Conservation (phyloP, 2,329 filamentous ascomycete genomes). For the Nannizzia gypsea region DNA sequence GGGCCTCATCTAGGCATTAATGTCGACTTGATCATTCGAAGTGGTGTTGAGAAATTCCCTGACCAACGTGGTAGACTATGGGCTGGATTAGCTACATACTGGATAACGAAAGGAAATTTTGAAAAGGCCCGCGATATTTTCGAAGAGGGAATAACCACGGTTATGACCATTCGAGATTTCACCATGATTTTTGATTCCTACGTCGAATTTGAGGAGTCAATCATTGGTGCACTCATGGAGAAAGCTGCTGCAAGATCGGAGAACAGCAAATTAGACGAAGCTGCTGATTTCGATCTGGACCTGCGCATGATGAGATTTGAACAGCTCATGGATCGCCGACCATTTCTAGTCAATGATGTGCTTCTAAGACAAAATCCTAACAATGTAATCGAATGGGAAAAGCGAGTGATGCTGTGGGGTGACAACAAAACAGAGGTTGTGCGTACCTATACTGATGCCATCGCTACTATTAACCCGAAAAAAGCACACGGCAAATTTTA, state of each 20-base stretch:
- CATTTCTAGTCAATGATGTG: slow-evolving; percentile 94
- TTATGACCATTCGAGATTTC: slow-evolving; percentile 98
- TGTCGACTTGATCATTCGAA: slow-evolving; percentile 83
- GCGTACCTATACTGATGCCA: slow-evolving; percentile 87
- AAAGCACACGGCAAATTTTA: slow-evolving; percentile 89
- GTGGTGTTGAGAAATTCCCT: slow-evolving; percentile 77
- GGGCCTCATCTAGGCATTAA: slow-evolving; percentile 72
- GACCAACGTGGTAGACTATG: slow-evolving; percentile 92
- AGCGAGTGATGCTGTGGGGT: slow-evolving; percentile 89
- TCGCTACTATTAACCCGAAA: slow-evolving; percentile 84
- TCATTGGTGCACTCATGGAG: slow-evolving; percentile 86
- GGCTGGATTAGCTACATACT: slow-evolving; percentile 90
- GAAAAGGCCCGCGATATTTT: slow-evolving; percentile 87
- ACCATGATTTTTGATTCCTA: slow-evolving; percentile 94
- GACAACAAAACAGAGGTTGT: slow-evolving; percentile 85
- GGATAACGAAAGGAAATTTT: slow-evolving; percentile 85
- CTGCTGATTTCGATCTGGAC: slow-evolving; percentile 87
- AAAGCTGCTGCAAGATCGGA: slow-evolving; percentile 68
- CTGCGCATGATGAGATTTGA: slow-evolving; percentile 97
- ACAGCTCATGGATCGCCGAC: slow-evolving; percentile 90
- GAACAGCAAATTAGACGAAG: slow-evolving; percentile 63
- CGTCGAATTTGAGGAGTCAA: slow-evolving; percentile 90
- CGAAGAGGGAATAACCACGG: slow-evolving; percentile 91
- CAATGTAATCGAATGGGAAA: slow-evolving; percentile 94
- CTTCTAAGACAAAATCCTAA: slow-evolving; percentile 90